These are phyloP conservation scores for Scedosporium dehoogii DNA, from an alignment of 2,329 filamentous ascomycete species.

Conservation along the genomic window DNA sequence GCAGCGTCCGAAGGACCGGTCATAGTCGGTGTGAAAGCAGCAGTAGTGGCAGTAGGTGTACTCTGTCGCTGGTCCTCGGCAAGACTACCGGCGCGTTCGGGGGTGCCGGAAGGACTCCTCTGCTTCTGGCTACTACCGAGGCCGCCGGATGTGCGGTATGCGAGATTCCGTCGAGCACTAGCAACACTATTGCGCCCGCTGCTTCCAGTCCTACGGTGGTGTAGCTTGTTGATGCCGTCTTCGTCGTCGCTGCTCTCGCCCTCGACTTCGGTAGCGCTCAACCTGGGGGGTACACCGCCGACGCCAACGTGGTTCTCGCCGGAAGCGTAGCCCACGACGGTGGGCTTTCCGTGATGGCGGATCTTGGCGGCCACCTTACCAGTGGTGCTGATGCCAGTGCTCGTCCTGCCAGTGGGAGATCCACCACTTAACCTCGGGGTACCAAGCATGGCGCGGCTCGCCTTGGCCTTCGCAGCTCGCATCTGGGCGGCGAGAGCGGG, in stretches of 20 bases:
- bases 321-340: constrained; percentile 67
- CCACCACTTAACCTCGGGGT: constrained; percentile 32
- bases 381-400: constrained; percentile 50
- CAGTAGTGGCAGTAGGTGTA: constrained; percentile 14
- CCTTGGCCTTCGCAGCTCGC: constrained; percentile 76
- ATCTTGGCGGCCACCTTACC: constrained; percentile 75
- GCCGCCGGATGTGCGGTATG: constrained; percentile 42
- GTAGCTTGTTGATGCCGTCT: constrained; percentile 36
- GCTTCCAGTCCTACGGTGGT: constrained; percentile 64
- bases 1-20: constrained; percentile 23
- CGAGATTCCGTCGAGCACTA: constrained; percentile 37
- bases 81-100: constrained; percentile 43
- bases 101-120: constrained; percentile 45
- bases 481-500: constrained; percentile 74
- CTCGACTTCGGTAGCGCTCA: constrained; percentile 93
- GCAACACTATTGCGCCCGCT: constrained; percentile 62
- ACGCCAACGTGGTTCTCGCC: constrained; percentile 65
- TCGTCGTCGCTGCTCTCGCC: constrained; percentile 77
- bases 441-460: constrained; percentile 72
- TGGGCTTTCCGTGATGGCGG: constrained; percentile 73
- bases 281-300: constrained; percentile 75
- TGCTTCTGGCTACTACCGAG: constrained; percentile 29
- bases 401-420: constrained; percentile 40
- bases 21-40: neutral
- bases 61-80: constrained; percentile 31